phyloP scores from a whole-genome alignment of 768 basidiomycete species.

The Leccinum pellstonianum region DNA sequence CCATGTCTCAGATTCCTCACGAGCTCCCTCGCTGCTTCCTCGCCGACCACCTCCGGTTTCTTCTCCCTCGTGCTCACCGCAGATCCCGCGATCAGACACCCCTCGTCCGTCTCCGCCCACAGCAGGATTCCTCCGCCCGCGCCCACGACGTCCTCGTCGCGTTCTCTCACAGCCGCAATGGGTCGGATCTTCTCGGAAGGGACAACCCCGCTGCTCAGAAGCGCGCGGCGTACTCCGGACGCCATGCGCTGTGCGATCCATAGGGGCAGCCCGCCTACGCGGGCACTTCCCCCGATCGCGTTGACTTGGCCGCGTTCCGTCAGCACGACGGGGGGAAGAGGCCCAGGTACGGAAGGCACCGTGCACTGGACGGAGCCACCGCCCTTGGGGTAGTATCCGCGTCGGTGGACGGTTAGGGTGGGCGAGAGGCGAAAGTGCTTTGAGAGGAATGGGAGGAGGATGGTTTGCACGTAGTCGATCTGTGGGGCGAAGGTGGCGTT shows the following conservation, averaged over 20 bases:
- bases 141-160: conserved; percentile 46
- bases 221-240: conserved; percentile 45
- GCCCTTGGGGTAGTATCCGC: conserved; percentile 75
- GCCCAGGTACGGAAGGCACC: conserved; percentile 34
- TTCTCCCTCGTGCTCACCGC: conserved; percentile 57
- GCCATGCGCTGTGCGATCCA: conserved; percentile 56
- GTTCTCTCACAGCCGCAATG: conserved; percentile 48
- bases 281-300: conserved; percentile 55
- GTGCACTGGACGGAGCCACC: conserved; percentile 59
- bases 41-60: conserved; percentile 48
- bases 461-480: conserved; percentile 64
- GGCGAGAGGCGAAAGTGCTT: conserved; percentile 49
- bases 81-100: conserved; percentile 68
- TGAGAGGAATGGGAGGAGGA: conserved; percentile 68
- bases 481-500: conserved; percentile 73
- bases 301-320: conserved; percentile 55
- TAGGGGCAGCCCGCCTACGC: conserved; percentile 63
- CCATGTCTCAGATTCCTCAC: conserved; percentile 56
- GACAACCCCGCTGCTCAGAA: conserved; percentile 39
- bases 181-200: conserved; percentile 14
- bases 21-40: conserved; percentile 60
- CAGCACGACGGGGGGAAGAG: conserved; percentile 48
- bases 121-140: conserved; percentile 70
- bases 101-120: conserved; percentile 71
- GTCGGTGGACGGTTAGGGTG: conserved; percentile 46